Percentiles rank a stretch among this genome's conserved stretches.
Conservation (phyloP, 1,284 basidiomycete genomes). For the Pseudozyma pruni region DNA sequence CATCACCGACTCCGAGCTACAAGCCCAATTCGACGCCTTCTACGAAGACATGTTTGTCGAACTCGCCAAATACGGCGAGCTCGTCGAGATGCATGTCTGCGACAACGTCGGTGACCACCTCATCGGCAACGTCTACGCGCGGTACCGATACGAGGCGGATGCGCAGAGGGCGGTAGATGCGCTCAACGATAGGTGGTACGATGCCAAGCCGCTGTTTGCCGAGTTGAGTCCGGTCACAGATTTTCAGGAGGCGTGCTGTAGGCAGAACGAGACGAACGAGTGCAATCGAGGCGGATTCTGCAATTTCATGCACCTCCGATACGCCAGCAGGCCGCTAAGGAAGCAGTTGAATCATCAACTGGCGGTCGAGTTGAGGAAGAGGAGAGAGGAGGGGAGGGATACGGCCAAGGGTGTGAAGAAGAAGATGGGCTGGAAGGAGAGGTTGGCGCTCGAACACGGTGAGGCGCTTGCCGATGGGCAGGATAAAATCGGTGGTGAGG, state of each 20-base stretch:
- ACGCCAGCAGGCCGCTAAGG: slow-evolving; percentile 45
- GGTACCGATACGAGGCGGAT: slow-evolving; percentile 98
- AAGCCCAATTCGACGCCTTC: slow-evolving; percentile 95
- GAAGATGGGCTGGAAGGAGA: slow-evolving; percentile 43
- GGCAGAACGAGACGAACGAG: slow-evolving; percentile 81
- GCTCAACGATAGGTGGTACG: slow-evolving; percentile 97
- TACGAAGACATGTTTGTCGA: slow-evolving; percentile 85
- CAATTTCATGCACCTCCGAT: slow-evolving; percentile 93
- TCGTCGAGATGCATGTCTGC: slow-evolving; percentile 93
- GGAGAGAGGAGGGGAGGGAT: slow-evolving; percentile 31
- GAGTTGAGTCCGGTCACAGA: slow-evolving; percentile 98
- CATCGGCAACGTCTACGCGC: slow-evolving; percentile 97
- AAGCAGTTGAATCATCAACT: slow-evolving; percentile 61
- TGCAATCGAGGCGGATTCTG: slow-evolving; percentile 76
- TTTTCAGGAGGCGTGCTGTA: slow-evolving; percentile 97
- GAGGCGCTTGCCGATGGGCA: background rate
- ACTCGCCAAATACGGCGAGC: slow-evolving; percentile 90
- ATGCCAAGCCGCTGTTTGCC: slow-evolving; percentile 94
- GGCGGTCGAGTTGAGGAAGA: slow-evolving; percentile 53
- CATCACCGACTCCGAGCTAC: slow-evolving; percentile 81
- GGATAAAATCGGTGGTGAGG: background rate
- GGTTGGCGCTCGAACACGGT: slow-evolving; percentile 38
- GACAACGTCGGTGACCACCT: slow-evolving; percentile 99
- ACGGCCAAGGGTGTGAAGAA: slow-evolving; percentile 24
- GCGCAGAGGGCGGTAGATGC: slow-evolving; percentile 91